Base-by-base conservation (phyloP, 805 yeast genomes). In the Danielia oregonensis region DNA sequence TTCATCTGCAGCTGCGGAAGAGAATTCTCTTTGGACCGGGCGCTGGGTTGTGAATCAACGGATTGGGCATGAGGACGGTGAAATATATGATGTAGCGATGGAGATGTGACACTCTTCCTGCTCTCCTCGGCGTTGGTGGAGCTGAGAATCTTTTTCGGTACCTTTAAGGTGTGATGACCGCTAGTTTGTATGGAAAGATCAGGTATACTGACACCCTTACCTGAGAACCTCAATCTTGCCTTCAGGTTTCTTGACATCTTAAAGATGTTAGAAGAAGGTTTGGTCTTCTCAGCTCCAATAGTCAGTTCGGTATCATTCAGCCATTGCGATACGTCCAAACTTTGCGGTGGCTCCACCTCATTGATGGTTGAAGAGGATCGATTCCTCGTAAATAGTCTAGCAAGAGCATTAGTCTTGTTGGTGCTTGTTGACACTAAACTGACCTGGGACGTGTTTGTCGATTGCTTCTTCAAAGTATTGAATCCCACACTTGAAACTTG, bases 401-500 rank as follows among this genome's bases (percentile, higher is more conserved):
- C 19, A n/a, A 39, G 24, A 2, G 46, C 11, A 16, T 15, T 26
- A 6, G 32, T 16, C 17, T 30, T 29, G 4, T 30, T 33, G 9
- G 37, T 30, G 21, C 26, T 36, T 6, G 36, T 31, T 8, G 37
- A 29, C 16, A 36, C 24, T 5, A 17, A 17, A 27, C 40, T 40
- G 4, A 43, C 37, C 8, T 39, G 29, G 5, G 48, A 43, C 15
- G 37, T 25, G 22, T 35, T 35, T 9, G 46, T 38, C 8, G 30
- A 24, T 24, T 33, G 48, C 23, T 41, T 43, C 15, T 33, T 43
- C 17, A 43, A 27, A 6, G 36, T 41, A 14, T 39, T 37, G 26
- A 43, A 43, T 7, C 44, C 48, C 17, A 43, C 48, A 30, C 39
- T 38, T 10, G 46, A 36, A n/a, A 43, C 37, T 17, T 32, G 47